phyloP scores from a whole-genome alignment of 495 filamentous ascomycete genomes.

The Hyaloscypha bicolor region DNA sequence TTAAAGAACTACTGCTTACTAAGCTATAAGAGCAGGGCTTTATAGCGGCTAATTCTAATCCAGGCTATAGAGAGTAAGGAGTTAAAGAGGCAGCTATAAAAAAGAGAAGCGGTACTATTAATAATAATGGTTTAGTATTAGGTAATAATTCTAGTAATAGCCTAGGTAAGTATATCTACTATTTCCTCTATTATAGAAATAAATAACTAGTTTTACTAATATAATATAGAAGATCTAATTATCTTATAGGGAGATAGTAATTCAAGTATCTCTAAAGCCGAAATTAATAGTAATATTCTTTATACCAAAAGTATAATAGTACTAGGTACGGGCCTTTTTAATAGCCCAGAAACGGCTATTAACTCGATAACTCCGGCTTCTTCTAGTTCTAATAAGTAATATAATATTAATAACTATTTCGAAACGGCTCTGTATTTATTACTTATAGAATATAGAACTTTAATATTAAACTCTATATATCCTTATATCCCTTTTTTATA shows the following conservation, averaged over 20 bases:
- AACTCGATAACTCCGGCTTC: slow-evolving; percentile 20
- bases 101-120: slow-evolving; percentile 12
- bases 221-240: slow-evolving; percentile 20
- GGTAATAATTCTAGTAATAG: slow-evolving; percentile 8
- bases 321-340: slow-evolving; percentile 12
- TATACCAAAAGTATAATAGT: slow-evolving; percentile 9
- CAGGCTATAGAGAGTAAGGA: slow-evolving; percentile 11
- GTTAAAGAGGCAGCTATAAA: slow-evolving; percentile 26
- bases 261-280: slow-evolving; percentile 21
- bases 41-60: neutral
- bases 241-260: slow-evolving; percentile 13
- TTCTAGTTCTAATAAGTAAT: slow-evolving; percentile 19
- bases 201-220: slow-evolving; percentile 21
- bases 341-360: slow-evolving; percentile 14
- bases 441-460: slow-evolving; percentile 13
- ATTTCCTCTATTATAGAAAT: slow-evolving; percentile 11
- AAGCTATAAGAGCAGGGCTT: too few species aligned
- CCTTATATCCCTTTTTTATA: neutral
- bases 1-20: too few species aligned
- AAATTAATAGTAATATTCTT: slow-evolving; percentile 17
- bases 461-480: neutral
- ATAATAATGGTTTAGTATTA: slow-evolving; percentile 5
- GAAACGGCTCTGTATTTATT: slow-evolving; percentile 15
- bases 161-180: slow-evolving; percentile 5
- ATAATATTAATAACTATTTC: slow-evolving; percentile 30